phyloP scores from a whole-genome alignment of 306 rosid species.

The Vicia villosa region DNA sequence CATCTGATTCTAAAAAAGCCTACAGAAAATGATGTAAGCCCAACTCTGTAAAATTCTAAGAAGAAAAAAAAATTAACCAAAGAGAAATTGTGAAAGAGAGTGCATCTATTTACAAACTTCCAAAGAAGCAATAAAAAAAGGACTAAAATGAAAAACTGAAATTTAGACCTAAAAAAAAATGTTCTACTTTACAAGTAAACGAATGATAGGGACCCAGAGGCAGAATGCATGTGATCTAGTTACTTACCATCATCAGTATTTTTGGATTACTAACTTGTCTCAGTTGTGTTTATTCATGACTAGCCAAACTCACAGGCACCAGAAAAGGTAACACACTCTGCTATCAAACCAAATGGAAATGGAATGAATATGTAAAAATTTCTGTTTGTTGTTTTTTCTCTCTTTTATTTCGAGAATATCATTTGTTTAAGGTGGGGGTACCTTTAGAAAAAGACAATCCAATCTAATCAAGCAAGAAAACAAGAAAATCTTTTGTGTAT shows the following conservation, averaged over 20 bases:
- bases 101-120: too few species aligned
- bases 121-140: too few species aligned
- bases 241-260: neutral
- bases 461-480: neutral
- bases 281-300: constrained; percentile 21
- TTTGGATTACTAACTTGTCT: constrained; percentile 32
- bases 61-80: too few species aligned
- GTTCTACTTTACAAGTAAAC: neutral
- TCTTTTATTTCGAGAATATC: neutral
- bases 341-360: constrained; percentile 25
- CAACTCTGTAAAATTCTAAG: too few species aligned
- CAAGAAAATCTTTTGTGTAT: neutral
- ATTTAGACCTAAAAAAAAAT: too few species aligned
- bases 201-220: constrained; percentile 32
- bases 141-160: too few species aligned
- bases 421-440: constrained; percentile 7
- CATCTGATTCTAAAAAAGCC: too few species aligned
- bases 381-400: constrained; percentile 7
- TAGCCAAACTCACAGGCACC: constrained; percentile 33
- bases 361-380: neutral
- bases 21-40: too few species aligned
- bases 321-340: constrained; percentile 19
- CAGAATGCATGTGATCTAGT: constrained; percentile 35
- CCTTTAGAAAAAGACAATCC: constrained; percentile 1
- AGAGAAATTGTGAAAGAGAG: too few species aligned